Base-by-base conservation (phyloP, 768 basidiomycete genomes). In the Epithele typhae region DNA sequence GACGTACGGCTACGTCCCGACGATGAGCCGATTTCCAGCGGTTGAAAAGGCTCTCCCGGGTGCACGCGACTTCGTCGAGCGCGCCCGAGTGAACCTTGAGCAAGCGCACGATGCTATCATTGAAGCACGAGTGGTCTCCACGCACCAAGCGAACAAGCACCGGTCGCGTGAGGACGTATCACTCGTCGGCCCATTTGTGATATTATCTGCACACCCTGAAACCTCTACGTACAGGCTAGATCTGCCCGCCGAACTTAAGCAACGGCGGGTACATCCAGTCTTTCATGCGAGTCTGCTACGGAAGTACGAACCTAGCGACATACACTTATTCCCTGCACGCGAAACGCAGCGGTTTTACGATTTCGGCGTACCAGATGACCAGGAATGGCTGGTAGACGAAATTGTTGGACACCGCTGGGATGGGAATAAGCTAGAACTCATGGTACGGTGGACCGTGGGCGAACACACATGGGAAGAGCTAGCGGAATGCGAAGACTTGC, bases 31-130 rank as follows among this genome's bases (percentile, higher is more conserved):
- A 10, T 12, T 19, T 25, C 24, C 25, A 11, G 21, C 17, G 4
- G n/a, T 15, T 8, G 21, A 40, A 10, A 32, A 30, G 4, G 17
- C 33, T 11, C 19, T 43, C 11, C 54, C 54, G 25, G 64, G 65
- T 1, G 53, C 68, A 0, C 14, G 47, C 8, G 38, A 33, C 0
- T 71, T 68, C 39, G 59, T 60, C 0, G 34, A 58, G n/a, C 25
- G 51, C 7, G 61, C 64, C 0, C 25, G 56, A 4, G 37, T 45
- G 0, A 59, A 67, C 19, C 35, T 72, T 0, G 39, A 53, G 4
- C 33, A 44, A 0, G 70, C 71, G 0, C 70, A 74, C 45, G 63
- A 76, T 44, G 58, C 62, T 0, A 67, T 74, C 2, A 68, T 74
- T 7, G 66, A 47, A 14, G 49, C 60, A 0, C 33, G 67, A 0